These are phyloP conservation scores for Acanthamoeba lenticulata DNA, from an alignment of 208 protist genomes.

Conservation along the genomic window DNA sequence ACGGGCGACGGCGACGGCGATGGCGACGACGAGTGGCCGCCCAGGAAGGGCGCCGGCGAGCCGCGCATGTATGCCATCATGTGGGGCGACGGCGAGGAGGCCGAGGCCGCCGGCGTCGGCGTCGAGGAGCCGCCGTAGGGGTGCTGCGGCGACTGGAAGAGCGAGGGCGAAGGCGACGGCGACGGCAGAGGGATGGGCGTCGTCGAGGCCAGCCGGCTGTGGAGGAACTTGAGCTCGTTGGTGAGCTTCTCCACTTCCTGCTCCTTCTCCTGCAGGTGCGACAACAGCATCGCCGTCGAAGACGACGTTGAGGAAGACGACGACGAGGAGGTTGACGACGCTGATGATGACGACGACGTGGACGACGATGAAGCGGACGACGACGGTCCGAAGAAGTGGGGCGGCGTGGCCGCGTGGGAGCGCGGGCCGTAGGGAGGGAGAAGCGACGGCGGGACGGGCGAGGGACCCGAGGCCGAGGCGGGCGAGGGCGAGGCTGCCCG, in stretches of 20 bases:
- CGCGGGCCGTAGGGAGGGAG: not conserved
- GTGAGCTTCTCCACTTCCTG: constrained; percentile 41
- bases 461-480: not conserved
- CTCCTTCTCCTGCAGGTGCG: constrained; percentile 23
- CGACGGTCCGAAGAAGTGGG: not conserved
- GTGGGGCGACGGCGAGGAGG: too few species aligned
- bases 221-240: constrained; percentile 18
- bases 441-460: not conserved
- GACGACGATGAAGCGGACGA: not conserved
- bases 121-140: too few species aligned
- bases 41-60: not conserved
- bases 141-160: not conserved
- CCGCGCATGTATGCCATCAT: not conserved
- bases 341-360: not conserved
- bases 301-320: not conserved
- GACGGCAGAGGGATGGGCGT: not conserved
- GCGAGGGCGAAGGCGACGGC: not conserved
- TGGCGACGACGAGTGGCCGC: not conserved
- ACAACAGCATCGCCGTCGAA: not conserved
- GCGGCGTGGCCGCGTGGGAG: not conserved
- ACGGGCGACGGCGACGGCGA: not conserved
- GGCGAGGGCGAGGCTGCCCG: not conserved
- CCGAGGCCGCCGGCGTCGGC: not conserved
- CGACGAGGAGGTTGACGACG: not conserved
- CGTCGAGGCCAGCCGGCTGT: not conserved